Conservation (phyloP, 2,329 filamentous ascomycete species). For the Aspergillus piperis region DNA sequence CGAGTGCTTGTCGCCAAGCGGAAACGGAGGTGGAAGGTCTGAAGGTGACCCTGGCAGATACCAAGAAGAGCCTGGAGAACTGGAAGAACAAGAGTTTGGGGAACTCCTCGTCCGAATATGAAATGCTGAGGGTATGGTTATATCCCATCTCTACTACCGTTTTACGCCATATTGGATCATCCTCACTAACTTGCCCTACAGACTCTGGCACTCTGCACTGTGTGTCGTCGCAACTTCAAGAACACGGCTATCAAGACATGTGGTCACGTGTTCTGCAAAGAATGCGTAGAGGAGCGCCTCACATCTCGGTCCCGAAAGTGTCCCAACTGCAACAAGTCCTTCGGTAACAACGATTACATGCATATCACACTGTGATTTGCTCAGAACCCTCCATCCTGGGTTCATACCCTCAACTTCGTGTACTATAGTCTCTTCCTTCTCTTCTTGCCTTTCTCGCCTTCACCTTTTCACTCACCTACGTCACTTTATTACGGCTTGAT, state of each 20-base stretch:
- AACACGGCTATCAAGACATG: slow-evolving; percentile 92
- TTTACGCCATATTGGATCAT: neutral
- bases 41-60: slow-evolving; percentile 73
- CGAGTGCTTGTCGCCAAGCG: slow-evolving; percentile 60
- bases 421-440: slow-evolving; percentile 34
- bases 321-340: slow-evolving; percentile 87
- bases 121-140: slow-evolving; percentile 75
- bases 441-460: slow-evolving; percentile 15
- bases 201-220: slow-evolving; percentile 81
- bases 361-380: slow-evolving; percentile 48
- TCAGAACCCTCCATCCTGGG: slow-evolving; percentile 9
- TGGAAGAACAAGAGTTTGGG: slow-evolving; percentile 82
- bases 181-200: slow-evolving; percentile 37
- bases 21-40: slow-evolving; percentile 77
- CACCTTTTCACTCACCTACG: slow-evolving; percentile 2
- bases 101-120: slow-evolving; percentile 79
- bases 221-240: slow-evolving; percentile 92
- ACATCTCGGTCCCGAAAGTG: slow-evolving; percentile 91
- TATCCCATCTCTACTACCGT: neutral
- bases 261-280: slow-evolving; percentile 90
- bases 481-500: slow-evolving; percentile 20
- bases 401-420: slow-evolving; percentile 27
- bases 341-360: slow-evolving; percentile 91
- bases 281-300: slow-evolving; percentile 86
- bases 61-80: slow-evolving; percentile 78